Evolutionary conservation across 352 stramenopile species (phyloP), one percentile per base, ranked within the genome.

Genomic region (Phytophthora uliginosa): DNA sequence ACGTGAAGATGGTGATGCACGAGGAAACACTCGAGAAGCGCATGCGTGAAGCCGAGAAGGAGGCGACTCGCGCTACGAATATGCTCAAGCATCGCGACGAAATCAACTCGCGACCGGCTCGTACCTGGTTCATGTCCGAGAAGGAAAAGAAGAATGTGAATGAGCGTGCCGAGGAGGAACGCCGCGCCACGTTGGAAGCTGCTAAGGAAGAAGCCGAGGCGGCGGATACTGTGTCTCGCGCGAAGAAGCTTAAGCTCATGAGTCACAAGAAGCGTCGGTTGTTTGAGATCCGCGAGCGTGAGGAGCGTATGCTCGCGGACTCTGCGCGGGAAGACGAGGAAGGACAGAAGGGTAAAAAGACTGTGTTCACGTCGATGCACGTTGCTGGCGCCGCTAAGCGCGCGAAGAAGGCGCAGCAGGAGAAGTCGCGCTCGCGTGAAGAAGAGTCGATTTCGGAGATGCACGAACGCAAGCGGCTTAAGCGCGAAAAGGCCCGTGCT

Each of bases 51-150:
- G 94, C 91, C 0, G 91, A 97, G 77, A 94, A 94, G 66, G 96
- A 99, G 59, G 90, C 89, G 7, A 87, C 93, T 59, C 86, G 92
- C 5, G 95, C 95, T 17, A 77, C 86, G 1, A 99, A 99, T 80
- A 52, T 99, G 56, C 73, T 99, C 18, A 85, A 85, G 71, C 93
- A 98, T 74, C 83, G 88, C 42, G 93, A 98, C 58, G 95, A 99
- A 71, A 98, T 99, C 61, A 71, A 81, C 8, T 79, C 84, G 42
- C 87, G 95, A 7, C 94, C 94, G 33, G 89, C 89, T 34, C 88
- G 93, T 63, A 98, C 90, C 66, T 99, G 95, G 95, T 98, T 98
- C 69, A 91, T 97, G 82, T 95, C 89, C 40, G 86, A 97, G 71
- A 90, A 88, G 59, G 86, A 98, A 64, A 98, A 98, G 77, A 92